phyloP scores from a whole-genome alignment of 345 rosid genomes.

The Gossypium stocksii region DNA sequence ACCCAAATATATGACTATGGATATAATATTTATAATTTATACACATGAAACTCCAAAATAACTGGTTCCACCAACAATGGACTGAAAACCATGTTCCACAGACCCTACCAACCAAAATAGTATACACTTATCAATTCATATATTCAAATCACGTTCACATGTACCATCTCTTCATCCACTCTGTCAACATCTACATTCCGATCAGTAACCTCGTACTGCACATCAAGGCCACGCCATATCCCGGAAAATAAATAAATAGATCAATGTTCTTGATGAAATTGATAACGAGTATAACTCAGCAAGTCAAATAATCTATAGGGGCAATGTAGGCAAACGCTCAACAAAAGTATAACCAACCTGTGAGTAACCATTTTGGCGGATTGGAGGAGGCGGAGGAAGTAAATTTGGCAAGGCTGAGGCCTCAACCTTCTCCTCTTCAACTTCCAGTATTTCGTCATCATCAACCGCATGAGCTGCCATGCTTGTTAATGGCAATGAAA shows the following conservation, averaged over 20 bases:
- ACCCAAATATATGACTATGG: neutral
- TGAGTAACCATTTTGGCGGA: constrained; percentile 34
- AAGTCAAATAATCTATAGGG: neutral
- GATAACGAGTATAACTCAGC: neutral
- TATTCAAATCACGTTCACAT: constrained; percentile 25
- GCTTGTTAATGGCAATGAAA: constrained; percentile 51
- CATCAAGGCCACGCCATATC: neutral
- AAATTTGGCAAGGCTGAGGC: constrained; percentile 37
- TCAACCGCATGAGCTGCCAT: constrained; percentile 67
- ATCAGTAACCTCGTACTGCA: constrained; percentile 45
- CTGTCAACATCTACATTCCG: constrained; percentile 38
- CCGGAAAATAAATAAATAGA: neutral
- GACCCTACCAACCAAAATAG: neutral
- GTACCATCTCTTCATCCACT: constrained; percentile 26
- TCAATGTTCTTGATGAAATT: neutral
- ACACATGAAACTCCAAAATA: neutral
- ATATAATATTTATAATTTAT: neutral
- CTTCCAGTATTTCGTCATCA: constrained; percentile 42
- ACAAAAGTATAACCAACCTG: constrained; percentile 29
- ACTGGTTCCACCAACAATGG: neutral
- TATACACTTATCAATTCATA: neutral
- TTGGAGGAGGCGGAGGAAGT: constrained; percentile 47
- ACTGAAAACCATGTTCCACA: neutral
- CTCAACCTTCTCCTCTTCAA: constrained; percentile 46
- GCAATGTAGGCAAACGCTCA: neutral